Conservation (phyloP, 352 stramenopile species). For the Phytophthora constricta region DNA sequence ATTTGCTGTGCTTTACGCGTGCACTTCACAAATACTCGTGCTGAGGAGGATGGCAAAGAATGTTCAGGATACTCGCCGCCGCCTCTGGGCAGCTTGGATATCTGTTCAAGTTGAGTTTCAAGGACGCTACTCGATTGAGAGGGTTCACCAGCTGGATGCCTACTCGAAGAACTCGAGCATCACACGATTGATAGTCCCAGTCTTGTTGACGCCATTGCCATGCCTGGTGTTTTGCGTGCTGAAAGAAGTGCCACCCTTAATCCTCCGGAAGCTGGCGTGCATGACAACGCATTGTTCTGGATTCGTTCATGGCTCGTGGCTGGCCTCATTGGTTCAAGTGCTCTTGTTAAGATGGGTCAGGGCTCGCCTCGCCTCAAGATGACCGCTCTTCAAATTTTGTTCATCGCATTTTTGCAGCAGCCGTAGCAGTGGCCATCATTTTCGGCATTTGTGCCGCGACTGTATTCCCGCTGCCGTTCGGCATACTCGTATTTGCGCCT, state of each 20-base stretch:
- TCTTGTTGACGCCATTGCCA: constrained; percentile 13
- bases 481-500: constrained; percentile 5
- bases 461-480: constrained; percentile 18
- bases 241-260: constrained; percentile 26
- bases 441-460: constrained; percentile 13
- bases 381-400: constrained; percentile 10
- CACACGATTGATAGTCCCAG: not conserved
- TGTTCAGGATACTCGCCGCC: not conserved
- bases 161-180: not conserved
- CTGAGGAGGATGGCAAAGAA: no score
- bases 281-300: constrained; percentile 24
- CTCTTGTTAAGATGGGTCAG: constrained; percentile 28
- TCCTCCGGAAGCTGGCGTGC: constrained; percentile 19
- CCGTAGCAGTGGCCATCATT: constrained; percentile 9
- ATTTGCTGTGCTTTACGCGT: no score
- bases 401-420: constrained; percentile 9
- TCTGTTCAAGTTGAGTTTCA: constrained; percentile 1
- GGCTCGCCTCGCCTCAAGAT: constrained; percentile 21
- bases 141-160: not conserved
- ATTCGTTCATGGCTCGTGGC: constrained; percentile 19
- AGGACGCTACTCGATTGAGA: not conserved
- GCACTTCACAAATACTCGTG: no score
- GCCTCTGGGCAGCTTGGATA: not conserved
- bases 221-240: constrained; percentile 22
- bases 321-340: constrained; percentile 21